A percentile compares a stretch with the other conserved stretches of the same genome.
phyloP scores from a whole-genome alignment of 75 land plant genomes.

The Pseudotsuga menziesii region DNA sequence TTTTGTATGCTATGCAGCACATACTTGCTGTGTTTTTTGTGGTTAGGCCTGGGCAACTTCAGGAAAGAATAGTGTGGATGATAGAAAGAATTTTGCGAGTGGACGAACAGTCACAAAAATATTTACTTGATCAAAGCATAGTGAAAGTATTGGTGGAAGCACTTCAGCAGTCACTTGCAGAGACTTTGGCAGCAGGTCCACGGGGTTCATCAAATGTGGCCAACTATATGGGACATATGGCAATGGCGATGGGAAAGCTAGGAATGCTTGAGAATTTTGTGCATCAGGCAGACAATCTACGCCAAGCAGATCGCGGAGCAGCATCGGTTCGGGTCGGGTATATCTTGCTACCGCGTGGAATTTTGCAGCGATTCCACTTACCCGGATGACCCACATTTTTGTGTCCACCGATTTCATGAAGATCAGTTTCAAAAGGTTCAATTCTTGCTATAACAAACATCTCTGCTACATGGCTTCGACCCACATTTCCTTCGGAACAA shows the following conservation, averaged over 20 bases:
- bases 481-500: no score
- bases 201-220: constrained; percentile 29
- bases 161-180: constrained; percentile 53
- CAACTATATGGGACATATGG: constrained; percentile 54
- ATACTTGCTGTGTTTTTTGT: constrained; percentile 31
- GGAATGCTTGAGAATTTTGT: constrained; percentile 63
- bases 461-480: no score
- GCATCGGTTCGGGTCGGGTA: no score
- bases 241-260: constrained; percentile 57
- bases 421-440: no score
- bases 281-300: no score
- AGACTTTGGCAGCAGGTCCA: constrained; percentile 49
- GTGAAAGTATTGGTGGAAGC: constrained; percentile 55
- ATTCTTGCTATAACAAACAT: no score
- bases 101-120: constrained; percentile 26
- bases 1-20: constrained; percentile 24
- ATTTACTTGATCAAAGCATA: constrained; percentile 41
- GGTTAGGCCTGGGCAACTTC: constrained; percentile 41
- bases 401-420: no score
- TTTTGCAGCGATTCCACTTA: no score
- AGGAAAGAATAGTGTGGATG: constrained; percentile 52
- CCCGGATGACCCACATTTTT: no score
- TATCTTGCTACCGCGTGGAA: no score
- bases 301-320: no score
- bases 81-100: constrained; percentile 50